Evolutionary conservation across 805 yeast species (phyloP), one percentile per base, ranked within the genome.

Genomic region (Candida endomychidarum): DNA sequence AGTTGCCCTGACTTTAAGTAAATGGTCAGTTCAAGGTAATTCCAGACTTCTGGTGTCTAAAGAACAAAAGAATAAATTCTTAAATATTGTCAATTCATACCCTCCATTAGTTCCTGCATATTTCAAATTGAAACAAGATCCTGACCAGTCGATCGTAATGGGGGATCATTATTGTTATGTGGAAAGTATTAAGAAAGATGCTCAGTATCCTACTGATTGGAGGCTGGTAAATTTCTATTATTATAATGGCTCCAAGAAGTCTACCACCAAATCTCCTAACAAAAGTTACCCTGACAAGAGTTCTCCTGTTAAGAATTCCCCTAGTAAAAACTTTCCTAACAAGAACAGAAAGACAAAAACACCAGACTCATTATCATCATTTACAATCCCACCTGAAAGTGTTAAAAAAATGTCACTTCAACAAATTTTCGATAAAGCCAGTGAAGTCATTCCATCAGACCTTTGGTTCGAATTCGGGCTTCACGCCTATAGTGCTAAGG

Each of bases 401-500:
- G 72, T 87, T 20, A 65, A 72, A 15, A 74, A 74, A 39, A 54
- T 75, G 15, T 62, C 83, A 0, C 57, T 77, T 17, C 82, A 80
- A 46, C 85, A 84, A 52, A 71, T 85, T 14, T 80, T 70, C 51
- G 86, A 82, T 39, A 76, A 70, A 42, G 89, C 85, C 3, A 54
- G 66, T 46, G 74, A 67, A 25, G 60, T 60, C 8, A 58, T 84
- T 14, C 95, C 96, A 3, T 55, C 71, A 23, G 80, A 80, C n/a
- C 68, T 63, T 25, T 79, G 86, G 80, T 71, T 72, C 42, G 80
- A 77, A 24, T 86, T 82, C 50, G 74, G 81, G 1, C 58, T 82
- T 26, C 75, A 73, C 31, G 82, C 83, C 0, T 63, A 80, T 5
- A 67, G 77, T 21, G 86, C 89, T 1, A 88, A 87, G 58, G 79